phyloP scores from a whole-genome alignment of 441 rosid genomes.

The Erodium moschatum region DNA sequence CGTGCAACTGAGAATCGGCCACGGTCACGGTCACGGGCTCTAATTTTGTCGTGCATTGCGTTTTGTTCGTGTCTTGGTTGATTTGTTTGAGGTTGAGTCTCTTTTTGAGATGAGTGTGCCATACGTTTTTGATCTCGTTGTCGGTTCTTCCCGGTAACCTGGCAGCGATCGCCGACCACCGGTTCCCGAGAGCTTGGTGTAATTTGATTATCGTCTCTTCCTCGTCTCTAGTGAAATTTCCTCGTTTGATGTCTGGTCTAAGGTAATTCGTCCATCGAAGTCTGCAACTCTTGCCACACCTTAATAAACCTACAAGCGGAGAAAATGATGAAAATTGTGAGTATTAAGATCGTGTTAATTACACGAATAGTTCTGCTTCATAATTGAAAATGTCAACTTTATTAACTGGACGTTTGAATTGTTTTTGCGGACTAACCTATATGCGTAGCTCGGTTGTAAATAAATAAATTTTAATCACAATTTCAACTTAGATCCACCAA shows the following conservation, averaged over 20 bases:
- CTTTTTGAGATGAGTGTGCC: slow-evolving; percentile 54
- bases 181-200: slow-evolving; percentile 28
- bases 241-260: slow-evolving; percentile 32
- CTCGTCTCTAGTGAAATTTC: slow-evolving; percentile 28
- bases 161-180: slow-evolving; percentile 60
- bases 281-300: slow-evolving; percentile 22
- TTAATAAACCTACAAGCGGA: slow-evolving; percentile 5
- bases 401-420: no score
- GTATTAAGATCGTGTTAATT: no score
- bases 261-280: slow-evolving; percentile 31
- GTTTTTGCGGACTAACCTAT: no score
- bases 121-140: slow-evolving; percentile 26
- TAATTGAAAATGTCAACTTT: no score
- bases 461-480: no score
- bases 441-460: no score
- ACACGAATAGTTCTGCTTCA: no score
- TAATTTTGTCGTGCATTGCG: background rate
- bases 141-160: slow-evolving; percentile 35
- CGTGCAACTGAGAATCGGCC: background rate
- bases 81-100: slow-evolving; percentile 13
- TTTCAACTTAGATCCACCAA: no score
- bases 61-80: slow-evolving; percentile 4
- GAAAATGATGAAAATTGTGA: no score
- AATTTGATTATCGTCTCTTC: slow-evolving; percentile 27
- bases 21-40: background rate